Percentiles rank a stretch among this genome's conserved stretches.
Conservation (phyloP, 2,329 filamentous ascomycete genomes). For the Fusarium siculi region DNA sequence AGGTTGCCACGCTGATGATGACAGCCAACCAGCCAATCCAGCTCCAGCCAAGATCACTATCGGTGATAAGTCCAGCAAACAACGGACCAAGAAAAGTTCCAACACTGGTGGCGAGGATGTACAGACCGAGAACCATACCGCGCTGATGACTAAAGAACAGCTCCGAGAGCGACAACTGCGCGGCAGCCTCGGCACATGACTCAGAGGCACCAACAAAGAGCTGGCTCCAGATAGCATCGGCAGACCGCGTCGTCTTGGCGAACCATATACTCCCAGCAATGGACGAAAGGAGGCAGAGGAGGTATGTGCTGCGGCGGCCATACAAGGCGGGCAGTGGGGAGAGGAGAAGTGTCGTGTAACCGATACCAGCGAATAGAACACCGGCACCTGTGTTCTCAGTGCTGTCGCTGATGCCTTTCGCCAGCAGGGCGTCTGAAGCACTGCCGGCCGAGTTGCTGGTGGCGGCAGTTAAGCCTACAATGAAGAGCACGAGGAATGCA, state of each 20-base stretch:
- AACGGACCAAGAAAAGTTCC: neutral
- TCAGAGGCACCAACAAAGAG: neutral
- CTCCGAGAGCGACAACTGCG: neutral
- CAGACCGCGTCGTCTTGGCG: neutral
- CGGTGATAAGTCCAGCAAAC: neutral
- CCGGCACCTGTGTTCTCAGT: neutral
- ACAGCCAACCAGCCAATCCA: neutral
- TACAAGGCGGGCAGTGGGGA: neutral
- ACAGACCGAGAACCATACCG: neutral
- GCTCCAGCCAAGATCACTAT: neutral
- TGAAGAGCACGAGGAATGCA: neutral
- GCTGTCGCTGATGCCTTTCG: neutral
- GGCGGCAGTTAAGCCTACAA: neutral
- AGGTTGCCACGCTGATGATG: neutral
- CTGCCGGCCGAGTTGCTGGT: neutral
- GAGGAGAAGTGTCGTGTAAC: neutral
- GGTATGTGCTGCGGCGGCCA: neutral
- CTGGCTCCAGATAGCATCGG: neutral
- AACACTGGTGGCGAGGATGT: neutral
- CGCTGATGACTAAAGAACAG: neutral
- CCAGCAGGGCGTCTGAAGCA: neutral
- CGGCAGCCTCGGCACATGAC: neutral
- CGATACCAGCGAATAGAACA: neutral
- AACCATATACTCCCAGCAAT: neutral
- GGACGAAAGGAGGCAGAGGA: neutral